These are phyloP conservation scores for Colletotrichum sp. DNA, from an alignment of 2,329 filamentous ascomycete genomes.

Conservation along the genomic window DNA sequence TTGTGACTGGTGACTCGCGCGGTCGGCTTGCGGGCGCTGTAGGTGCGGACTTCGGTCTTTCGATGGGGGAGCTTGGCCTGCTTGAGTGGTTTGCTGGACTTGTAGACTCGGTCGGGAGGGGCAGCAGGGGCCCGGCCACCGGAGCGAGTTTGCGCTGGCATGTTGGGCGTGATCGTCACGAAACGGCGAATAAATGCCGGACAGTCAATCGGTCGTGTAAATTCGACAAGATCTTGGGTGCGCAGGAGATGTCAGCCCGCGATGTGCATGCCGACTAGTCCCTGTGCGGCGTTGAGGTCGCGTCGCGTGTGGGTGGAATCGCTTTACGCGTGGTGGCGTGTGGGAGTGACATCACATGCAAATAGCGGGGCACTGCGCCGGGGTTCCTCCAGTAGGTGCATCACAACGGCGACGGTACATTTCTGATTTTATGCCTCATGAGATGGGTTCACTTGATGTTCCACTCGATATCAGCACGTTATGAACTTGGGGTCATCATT, in stretches of 20 bases:
- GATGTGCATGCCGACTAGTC: conserved; percentile 1
- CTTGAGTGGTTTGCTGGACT: conserved; percentile 38
- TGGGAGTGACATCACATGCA: conserved; percentile 15
- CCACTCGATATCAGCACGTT: fast-evolving
- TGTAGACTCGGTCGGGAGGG: conserved; percentile 41
- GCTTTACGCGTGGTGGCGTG: conserved; percentile 14
- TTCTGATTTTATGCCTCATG: background rate
- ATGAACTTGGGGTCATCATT: background rate
- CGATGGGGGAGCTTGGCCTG: conserved; percentile 43
- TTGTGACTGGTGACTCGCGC: conserved; percentile 7
- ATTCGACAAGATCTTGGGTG: background rate
- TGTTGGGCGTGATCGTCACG: conserved; percentile 17
- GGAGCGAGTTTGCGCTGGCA: conserved; percentile 43
- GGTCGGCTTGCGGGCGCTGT: conserved; percentile 26
- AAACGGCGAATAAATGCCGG: background rate
- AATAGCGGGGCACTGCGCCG: background rate
- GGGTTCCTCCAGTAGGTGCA: background rate
- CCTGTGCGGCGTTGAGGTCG: conserved; percentile 1
- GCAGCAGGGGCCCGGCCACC: conserved; percentile 30
- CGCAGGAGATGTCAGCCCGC: background rate
- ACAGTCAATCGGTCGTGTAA: background rate
- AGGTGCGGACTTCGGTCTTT: conserved; percentile 37
- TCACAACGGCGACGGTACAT: background rate
- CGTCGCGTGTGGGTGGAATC: conserved; percentile 14
- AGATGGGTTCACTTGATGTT: background rate